phyloP scores from a whole-genome alignment of 169 alveolate species.

The Pseudocohnilembus persalinus region DNA sequence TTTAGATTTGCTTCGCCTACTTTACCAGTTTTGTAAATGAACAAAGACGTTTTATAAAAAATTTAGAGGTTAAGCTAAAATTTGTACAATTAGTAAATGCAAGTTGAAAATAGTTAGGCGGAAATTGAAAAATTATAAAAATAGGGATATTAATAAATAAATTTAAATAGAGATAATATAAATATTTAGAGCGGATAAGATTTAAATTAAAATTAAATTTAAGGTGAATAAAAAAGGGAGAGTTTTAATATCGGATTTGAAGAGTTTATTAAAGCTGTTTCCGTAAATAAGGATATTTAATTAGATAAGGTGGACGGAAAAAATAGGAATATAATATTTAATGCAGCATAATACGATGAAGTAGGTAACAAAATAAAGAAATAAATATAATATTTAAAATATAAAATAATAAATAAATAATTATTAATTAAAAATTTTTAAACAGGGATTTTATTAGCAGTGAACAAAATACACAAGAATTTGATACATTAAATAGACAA shows the following conservation, averaged over 20 bases:
- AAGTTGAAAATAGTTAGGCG: background rate
- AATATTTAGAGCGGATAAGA: background rate
- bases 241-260: background rate
- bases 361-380: too few relatives aligned
- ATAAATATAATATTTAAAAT: too few relatives aligned
- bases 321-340: background rate
- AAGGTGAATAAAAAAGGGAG: background rate
- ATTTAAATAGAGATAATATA: background rate
- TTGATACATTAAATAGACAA: conserved; percentile 31
- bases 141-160: background rate
- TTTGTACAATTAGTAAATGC: background rate
- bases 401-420: too few relatives aligned
- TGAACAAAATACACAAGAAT: conserved; percentile 1
- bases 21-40: background rate
- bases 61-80: background rate
- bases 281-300: background rate
- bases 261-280: background rate
- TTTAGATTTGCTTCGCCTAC: conserved; percentile 21
- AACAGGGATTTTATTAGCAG: conserved; percentile 22
- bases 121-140: background rate
- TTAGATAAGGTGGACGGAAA: background rate
- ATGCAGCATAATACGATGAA: background rate
- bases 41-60: background rate
- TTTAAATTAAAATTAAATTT: too few relatives aligned
- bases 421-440: too few relatives aligned